Percentiles rank a stretch among this genome's conserved stretches.
Conservation (phyloP, 495 filamentous ascomycete genomes). For the Penicillium coffeae region DNA sequence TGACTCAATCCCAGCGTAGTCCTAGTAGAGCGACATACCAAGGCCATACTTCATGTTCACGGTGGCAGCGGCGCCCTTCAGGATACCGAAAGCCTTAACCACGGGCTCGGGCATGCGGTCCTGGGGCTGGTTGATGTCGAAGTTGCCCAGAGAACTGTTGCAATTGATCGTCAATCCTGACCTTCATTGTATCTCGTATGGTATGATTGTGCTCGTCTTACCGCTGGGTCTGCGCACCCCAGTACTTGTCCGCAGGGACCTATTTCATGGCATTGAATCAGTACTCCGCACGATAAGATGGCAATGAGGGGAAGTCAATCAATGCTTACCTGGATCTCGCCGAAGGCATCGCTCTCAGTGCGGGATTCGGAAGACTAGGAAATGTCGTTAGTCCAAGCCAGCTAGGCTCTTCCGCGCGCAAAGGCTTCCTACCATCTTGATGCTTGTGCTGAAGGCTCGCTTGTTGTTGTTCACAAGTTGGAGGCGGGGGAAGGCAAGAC, state of each 20-base stretch:
- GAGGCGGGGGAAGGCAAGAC: constrained; percentile 39
- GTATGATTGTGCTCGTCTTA: constrained; percentile 31
- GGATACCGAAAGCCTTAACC: constrained; percentile 89
- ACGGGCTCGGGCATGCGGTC: constrained; percentile 96
- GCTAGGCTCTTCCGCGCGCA: neutral
- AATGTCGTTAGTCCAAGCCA: neutral
- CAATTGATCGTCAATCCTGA: constrained; percentile 16
- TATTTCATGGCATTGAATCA: constrained; percentile 32
- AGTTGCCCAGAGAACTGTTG: constrained; percentile 81
- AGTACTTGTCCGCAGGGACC: constrained; percentile 93
- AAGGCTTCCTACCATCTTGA: constrained; percentile 37
- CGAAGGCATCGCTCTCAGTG: constrained; percentile 95
- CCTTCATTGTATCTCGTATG: neutral
- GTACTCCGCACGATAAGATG: constrained; percentile 1
- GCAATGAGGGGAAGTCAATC: neutral
- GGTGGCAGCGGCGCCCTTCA: constrained; percentile 93
- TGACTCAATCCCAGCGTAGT: neutral
- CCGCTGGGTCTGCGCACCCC: constrained; percentile 97
- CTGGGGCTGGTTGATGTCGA: constrained; percentile 97
- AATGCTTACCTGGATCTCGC: constrained; percentile 66
- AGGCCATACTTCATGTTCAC: constrained; percentile 96
- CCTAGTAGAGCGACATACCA: constrained; percentile 53
- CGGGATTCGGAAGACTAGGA: constrained; percentile 45
- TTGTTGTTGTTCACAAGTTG: constrained; percentile 39
- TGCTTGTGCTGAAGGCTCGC: constrained; percentile 42